Percentiles rank a stretch among this genome's conserved stretches.
These are phyloP conservation scores for Arthrobotrys entomopaga DNA, from an alignment of 2,329 filamentous ascomycete species.

Conservation along the genomic window DNA sequence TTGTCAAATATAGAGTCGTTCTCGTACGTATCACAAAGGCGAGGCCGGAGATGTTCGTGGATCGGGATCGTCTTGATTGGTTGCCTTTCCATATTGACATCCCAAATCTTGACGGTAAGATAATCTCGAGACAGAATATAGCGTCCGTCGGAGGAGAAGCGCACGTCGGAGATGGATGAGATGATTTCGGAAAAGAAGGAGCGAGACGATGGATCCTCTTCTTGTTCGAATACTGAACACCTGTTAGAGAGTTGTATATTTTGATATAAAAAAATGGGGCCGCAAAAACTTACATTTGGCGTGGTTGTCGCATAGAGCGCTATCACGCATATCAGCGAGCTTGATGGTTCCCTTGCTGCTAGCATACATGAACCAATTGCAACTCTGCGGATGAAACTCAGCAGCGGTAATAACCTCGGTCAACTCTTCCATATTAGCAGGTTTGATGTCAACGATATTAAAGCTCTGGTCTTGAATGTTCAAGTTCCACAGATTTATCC, in stretches of 20 bases:
- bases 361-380: slow-evolving; percentile 99
- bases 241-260: slow-evolving; percentile 55
- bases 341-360: slow-evolving; percentile 99
- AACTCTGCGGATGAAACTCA: slow-evolving; percentile 95
- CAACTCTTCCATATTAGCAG: slow-evolving; percentile 98
- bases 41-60: slow-evolving; percentile 92
- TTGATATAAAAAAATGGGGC: neutral
- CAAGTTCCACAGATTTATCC: slow-evolving; percentile 98
- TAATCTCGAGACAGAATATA: slow-evolving; percentile 99
- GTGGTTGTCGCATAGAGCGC: slow-evolving; percentile 93
- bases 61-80: slow-evolving; percentile 99
- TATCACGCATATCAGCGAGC: slow-evolving; percentile 97
- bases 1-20: slow-evolving; percentile 99
- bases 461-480: slow-evolving; percentile 99
- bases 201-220: slow-evolving; percentile 94
- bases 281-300: slow-evolving; percentile 80
- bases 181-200: slow-evolving; percentile 99
- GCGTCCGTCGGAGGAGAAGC: slow-evolving; percentile 93
- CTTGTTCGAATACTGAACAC: slow-evolving; percentile 91
- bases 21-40: slow-evolving; percentile 97
- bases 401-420: slow-evolving; percentile 98
- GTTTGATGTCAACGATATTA: slow-evolving; percentile 99
- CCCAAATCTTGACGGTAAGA: slow-evolving; percentile 99
- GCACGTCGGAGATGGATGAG: slow-evolving; percentile 97
- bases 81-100: slow-evolving; percentile 98